Percentiles rank a stretch among this genome's conserved stretches.
Evolutionary conservation across 129 eudicot genomes (phyloP).

Genomic region (Flaveria sonorensis): DNA sequence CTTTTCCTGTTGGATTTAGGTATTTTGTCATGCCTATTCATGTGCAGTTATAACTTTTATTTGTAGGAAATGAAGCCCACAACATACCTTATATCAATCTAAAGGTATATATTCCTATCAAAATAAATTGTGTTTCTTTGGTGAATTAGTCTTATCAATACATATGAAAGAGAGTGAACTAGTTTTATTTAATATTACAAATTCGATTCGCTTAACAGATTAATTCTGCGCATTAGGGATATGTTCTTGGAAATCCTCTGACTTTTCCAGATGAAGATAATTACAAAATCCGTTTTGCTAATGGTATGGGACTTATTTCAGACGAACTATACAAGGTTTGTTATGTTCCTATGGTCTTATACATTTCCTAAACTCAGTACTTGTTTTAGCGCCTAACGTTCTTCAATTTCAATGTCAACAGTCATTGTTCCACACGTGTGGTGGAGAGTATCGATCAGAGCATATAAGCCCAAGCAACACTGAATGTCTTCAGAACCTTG

Average conservation of each 20-base stretch:
- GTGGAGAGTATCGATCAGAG: slow-evolving; percentile 35
- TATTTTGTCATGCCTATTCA: background rate
- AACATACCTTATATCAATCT: background rate
- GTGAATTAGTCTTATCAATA: too few relatives aligned
- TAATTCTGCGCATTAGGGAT: slow-evolving; percentile 24
- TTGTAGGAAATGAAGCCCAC: background rate
- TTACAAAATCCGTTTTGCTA: slow-evolving; percentile 40
- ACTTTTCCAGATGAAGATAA: slow-evolving; percentile 7
- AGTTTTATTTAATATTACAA: background rate
- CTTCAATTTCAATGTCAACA: slow-evolving; percentile 4
- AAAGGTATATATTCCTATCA: background rate
- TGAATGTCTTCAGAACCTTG: slow-evolving; percentile 28
- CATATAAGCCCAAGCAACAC: slow-evolving; percentile 23
- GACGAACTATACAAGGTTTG: slow-evolving; percentile 58
- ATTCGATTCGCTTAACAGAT: background rate
- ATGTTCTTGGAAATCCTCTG: background rate
- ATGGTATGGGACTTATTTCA: slow-evolving; percentile 70
- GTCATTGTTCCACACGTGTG: slow-evolving; percentile 44
- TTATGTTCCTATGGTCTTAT: background rate
- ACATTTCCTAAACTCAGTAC: background rate
- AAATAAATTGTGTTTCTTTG: background rate
- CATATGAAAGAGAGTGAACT: too few relatives aligned
- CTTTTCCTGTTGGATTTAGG: too few relatives aligned
- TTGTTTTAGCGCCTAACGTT: background rate
- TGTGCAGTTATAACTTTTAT: too few relatives aligned